Base-by-base conservation (phyloP, 495 filamentous ascomycete species). In the Glonium stellatum region DNA sequence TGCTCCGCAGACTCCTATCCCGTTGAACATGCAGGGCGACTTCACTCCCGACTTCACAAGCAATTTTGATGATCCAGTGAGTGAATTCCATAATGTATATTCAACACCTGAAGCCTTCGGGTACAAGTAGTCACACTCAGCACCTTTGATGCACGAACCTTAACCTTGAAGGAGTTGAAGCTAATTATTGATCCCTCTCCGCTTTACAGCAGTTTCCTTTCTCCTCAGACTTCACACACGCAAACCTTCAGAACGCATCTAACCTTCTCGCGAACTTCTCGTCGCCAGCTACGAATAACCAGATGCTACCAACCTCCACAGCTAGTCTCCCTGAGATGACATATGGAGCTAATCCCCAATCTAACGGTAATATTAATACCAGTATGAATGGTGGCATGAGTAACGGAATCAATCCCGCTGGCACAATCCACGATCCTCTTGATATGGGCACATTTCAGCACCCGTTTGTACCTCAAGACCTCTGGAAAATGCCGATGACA, bases 401-500 rank as follows among this genome's bases (percentile, higher is more conserved):
- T 22, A 51, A 41, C 36, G 58, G 53, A 39, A 63, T 67, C 51
- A 57, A 54, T 35, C 19, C 36, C 11, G 37, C 10, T 27, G 48
- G 48, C 10, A 51, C 48, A 18, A 51, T 51, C 1, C 48, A 51
- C 9, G 23, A 51, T 25, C 19, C 48, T 27, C 48, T 63, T 10
- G 39, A 60, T 19, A 72, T 79, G 60, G 71, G 69, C 44, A 74
- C 76, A 22, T 91, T 90, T 69, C 90, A 96, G 69, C 90, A 96
- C 63, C 91, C 92, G 0, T 90, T 96, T 31, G 87, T 97, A 47
- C 93, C 93, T n/a, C 90, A 92, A 66, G 95, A 97, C 77, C 74
- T 98, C 54, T 98, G 92, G 88, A 87, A 90, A 71, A 87, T 96
- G 83, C 88, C 91, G 10, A 95, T 96, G 85, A 93, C 89, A 13